A percentile compares a stretch with the other conserved stretches of the same genome.
These are phyloP conservation scores for Gnaphalium uliginosum DNA, from an alignment of 129 eudicot species.

Conservation along the genomic window DNA sequence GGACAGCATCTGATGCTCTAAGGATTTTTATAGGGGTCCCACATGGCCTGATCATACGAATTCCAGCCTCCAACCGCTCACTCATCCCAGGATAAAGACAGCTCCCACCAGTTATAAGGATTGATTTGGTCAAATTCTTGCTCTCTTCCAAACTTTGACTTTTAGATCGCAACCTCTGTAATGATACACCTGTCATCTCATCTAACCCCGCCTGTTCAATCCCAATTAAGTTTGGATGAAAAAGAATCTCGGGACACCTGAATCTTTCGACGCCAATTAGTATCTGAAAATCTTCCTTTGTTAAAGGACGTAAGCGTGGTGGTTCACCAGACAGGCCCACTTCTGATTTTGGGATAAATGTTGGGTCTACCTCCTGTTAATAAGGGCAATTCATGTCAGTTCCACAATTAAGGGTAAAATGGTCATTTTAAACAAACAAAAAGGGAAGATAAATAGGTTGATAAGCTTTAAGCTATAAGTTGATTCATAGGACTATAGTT, in stretches of 20 bases:
- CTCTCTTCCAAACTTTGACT: slow-evolving; percentile 47
- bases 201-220: slow-evolving; percentile 96
- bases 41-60: slow-evolving; percentile 90
- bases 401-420: background rate
- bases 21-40: slow-evolving; percentile 64
- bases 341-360: slow-evolving; percentile 67
- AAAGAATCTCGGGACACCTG: slow-evolving; percentile 91
- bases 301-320: slow-evolving; percentile 74
- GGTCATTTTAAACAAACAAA: background rate
- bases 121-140: slow-evolving; percentile 57
- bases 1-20: slow-evolving; percentile 63
- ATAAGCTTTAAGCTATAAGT: background rate
- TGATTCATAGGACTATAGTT: background rate
- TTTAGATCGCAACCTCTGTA: slow-evolving; percentile 48
- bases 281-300: slow-evolving; percentile 92
- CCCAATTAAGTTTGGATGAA: slow-evolving; percentile 77
- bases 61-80: slow-evolving; percentile 81
- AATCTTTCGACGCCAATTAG: slow-evolving; percentile 89
- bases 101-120: slow-evolving; percentile 86
- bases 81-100: slow-evolving; percentile 82
- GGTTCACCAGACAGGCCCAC: slow-evolving; percentile 57
- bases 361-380: slow-evolving; percentile 82
- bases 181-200: slow-evolving; percentile 82
- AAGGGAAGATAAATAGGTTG: background rate
- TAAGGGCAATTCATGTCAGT: slow-evolving; percentile 1